Conservation (phyloP, 75 land plant species). For the Pinus albicaulis region DNA sequence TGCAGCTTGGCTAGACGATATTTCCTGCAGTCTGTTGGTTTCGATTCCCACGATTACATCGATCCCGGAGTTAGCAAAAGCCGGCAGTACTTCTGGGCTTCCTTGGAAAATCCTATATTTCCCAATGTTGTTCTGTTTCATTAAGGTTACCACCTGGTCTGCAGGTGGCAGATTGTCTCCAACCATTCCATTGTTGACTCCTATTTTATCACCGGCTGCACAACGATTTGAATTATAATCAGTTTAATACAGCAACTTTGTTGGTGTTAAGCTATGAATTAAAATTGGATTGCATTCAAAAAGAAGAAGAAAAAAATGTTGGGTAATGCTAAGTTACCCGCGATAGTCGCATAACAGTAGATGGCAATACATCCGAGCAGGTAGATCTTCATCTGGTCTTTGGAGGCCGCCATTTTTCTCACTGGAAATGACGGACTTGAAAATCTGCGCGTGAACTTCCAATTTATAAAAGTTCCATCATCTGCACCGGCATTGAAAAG, state of each 20-base stretch:
- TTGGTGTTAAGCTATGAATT: too few relatives aligned
- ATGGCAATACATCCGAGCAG: too few relatives aligned
- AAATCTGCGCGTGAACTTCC: too few relatives aligned
- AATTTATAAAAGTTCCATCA: background rate
- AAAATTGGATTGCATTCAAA: too few relatives aligned
- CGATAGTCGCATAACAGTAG: too few relatives aligned
- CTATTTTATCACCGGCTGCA: constrained; percentile 3
- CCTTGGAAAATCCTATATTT: background rate
- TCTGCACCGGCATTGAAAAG: background rate
- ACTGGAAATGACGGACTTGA: too few relatives aligned
- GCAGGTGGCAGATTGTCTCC: background rate
- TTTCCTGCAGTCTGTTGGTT: background rate
- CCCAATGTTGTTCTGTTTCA: background rate
- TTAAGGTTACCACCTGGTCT: background rate
- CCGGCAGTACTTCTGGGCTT: background rate
- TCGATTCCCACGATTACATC: constrained; percentile 1
- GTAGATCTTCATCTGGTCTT: too few relatives aligned
- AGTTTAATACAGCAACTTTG: too few relatives aligned
- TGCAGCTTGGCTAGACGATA: constrained; percentile 34
- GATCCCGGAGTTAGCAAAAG: constrained; percentile 3
- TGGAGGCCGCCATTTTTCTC: too few relatives aligned
- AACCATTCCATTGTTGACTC: background rate
- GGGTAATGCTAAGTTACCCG: too few relatives aligned
- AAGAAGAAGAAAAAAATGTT: too few relatives aligned
- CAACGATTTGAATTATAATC: too few relatives aligned